Conservation (phyloP, 208 protist species). For the Vickermania spadyakhi region DNA sequence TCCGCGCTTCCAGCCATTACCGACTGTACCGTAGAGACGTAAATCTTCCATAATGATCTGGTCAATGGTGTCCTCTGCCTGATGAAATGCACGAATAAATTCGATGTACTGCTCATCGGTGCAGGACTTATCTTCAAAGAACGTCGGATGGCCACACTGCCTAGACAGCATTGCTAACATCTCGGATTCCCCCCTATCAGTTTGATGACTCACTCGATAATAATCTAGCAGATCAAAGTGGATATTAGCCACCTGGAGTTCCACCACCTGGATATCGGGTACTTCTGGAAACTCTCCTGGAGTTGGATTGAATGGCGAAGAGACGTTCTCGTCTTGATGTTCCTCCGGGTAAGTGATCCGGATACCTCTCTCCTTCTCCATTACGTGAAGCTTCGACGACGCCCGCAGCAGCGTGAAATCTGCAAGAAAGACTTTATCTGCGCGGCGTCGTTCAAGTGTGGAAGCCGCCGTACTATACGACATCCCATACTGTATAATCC, state of each 20-base stretch:
- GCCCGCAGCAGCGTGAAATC: conserved; percentile 50
- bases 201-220: neutral
- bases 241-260: conserved; percentile 52
- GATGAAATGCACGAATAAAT: conserved; percentile 37
- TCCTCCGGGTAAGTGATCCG: conserved; percentile 16
- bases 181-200: neutral
- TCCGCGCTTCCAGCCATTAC: conserved; percentile 14
- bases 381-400: conserved; percentile 30
- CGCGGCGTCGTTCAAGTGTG: conserved; percentile 28
- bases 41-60: conserved; percentile 28
- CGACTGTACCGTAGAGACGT: conserved; percentile 22
- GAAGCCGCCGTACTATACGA: neutral
- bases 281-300: neutral
- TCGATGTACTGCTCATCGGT: conserved; percentile 58
- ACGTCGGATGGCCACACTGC: conserved; percentile 46
- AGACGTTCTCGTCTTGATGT: neutral
- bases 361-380: conserved; percentile 23
- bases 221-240: conserved; percentile 26
- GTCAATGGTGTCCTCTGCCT: conserved; percentile 24
- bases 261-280: conserved; percentile 11
- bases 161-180: conserved; percentile 2
- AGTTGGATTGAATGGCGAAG: neutral
- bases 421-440: conserved; percentile 32
- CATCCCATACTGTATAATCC: conserved; percentile 50
- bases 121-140: conserved; percentile 41